These are phyloP conservation scores for Candida incommunis DNA, from an alignment of 805 yeast genomes.

Conservation along the genomic window DNA sequence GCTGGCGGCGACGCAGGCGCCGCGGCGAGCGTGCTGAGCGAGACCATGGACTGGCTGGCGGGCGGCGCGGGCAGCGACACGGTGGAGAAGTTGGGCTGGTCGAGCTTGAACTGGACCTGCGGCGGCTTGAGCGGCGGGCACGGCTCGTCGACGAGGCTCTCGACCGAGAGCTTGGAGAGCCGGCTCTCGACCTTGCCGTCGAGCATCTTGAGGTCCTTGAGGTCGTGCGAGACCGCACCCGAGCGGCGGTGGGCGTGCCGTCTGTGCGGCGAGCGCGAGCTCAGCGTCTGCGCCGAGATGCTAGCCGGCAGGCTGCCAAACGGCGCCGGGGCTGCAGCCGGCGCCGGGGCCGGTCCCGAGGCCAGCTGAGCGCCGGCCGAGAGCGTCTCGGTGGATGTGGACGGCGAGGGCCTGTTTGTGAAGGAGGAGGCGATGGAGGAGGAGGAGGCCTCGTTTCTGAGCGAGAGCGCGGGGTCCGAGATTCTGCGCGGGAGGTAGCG, in stretches of 20 bases:
- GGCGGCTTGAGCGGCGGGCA: constrained; percentile 3
- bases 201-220: constrained; percentile 20
- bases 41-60: not conserved
- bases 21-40: not conserved
- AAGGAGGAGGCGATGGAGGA: not conserved
- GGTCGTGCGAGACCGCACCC: constrained; percentile 76
- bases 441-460: no score
- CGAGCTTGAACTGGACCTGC: not conserved
- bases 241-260: constrained; percentile 70
- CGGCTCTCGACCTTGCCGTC: constrained; percentile 25
- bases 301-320: not conserved
- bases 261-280: constrained; percentile 4
- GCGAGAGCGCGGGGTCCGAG: not conserved
- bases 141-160: not conserved
- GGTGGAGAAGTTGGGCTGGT: not conserved
- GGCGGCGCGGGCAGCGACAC: not conserved
- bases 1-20: constrained; percentile 6
- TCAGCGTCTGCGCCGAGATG: not conserved
- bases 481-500: not conserved
- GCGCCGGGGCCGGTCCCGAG: not conserved
- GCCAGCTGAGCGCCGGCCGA: not conserved
- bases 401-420: not conserved
- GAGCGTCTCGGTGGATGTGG: not conserved
- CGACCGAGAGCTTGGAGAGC: not conserved
- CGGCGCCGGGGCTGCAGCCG: not conserved